phyloP scores from a whole-genome alignment of 2,329 filamentous ascomycete species.

The Lasiodiplodia sp. region DNA sequence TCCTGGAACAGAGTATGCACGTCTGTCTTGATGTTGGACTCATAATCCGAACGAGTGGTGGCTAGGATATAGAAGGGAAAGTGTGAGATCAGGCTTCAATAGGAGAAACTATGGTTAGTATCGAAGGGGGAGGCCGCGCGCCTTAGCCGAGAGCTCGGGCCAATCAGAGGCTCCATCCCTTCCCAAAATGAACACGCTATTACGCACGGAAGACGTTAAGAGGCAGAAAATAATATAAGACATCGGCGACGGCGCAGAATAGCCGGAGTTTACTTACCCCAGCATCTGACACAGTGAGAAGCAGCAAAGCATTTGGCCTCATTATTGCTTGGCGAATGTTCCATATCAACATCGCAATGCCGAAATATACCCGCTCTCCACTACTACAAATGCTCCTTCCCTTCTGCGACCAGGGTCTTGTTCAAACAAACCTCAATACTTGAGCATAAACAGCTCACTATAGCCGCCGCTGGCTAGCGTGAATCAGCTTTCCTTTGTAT shows the following conservation, averaged over 20 bases:
- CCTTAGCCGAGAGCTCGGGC: constrained; percentile 13
- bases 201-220: neutral
- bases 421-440: neutral
- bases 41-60: constrained; percentile 1
- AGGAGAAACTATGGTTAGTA: constrained; percentile 10
- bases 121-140: constrained; percentile 5
- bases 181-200: neutral
- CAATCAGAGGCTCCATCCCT: neutral
- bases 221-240: neutral
- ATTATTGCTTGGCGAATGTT: neutral
- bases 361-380: neutral
- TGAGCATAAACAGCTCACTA: too few species aligned
- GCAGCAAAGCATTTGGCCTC: neutral
- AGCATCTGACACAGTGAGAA: too few species aligned
- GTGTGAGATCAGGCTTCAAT: constrained; percentile 6
- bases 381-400: neutral
- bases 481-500: too few species aligned
- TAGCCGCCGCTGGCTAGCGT: too few species aligned
- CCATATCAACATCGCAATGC: neutral
- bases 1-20: constrained; percentile 15
- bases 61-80: neutral
- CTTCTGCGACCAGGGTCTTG: neutral
- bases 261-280: neutral
- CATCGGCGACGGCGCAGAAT: neutral
- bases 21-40: neutral